Base-by-base conservation (phyloP, 371 early-diverging fungal species). In the Haplosporangium sp. region DNA sequence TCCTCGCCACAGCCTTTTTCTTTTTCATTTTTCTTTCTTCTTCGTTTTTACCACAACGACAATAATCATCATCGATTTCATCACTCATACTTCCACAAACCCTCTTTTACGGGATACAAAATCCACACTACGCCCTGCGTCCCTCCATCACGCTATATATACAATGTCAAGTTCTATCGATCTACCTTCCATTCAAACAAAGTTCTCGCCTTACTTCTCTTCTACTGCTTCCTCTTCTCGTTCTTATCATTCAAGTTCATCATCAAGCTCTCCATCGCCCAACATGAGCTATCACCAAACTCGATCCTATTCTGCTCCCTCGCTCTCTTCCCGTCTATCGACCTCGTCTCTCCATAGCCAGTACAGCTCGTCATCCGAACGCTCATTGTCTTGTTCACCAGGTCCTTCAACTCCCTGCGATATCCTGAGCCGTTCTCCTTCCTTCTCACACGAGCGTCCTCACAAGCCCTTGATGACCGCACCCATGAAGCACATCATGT, bases 361-460 rank as follows among this genome's bases (percentile, higher is more conserved):
- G 59, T 79, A 79, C 65, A 74, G 74, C 61, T 53, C 81, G 4
- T 57, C 77, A 57, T 78, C 78, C 0, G 78, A 72, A 15, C 70
- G 78, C 1, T 78, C 78, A 2, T 34, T 74, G 57, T 79, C 79
- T 1, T 66, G 70, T 34, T 78, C 81, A 0, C 81, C 81, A 2
- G 81, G 81, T 0, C 81, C 81, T 3, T 61, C 81, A 6, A 79
- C 81, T 8, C 81, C 81, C 7, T 65, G 66, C 50, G 81, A 79
- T 35, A 27, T 71, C 27, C 47, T 71, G 64, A 74, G 74, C 38
- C 74, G 81, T 10, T 79, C 81, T 20, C 81, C 81, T 11, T 74
- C 74, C 2, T 68, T 79, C 60, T 74, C 74, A 10, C 71, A 78
- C 11, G 69, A 72, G 44, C 59, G 66, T 15, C 58, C 45, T 42